A percentile compares a stretch with the other conserved stretches of the same genome.
phyloP scores from a whole-genome alignment of 345 rosid species.

The Brassica napus region Da-Ae NC_063435.1:28099001-28099500 shows the following conservation, averaged over 20 bases:
- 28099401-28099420: slow-evolving; percentile 43
- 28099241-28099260: slow-evolving; percentile 64
- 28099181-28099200: not conserved
- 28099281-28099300: slow-evolving; percentile 94
- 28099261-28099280: slow-evolving; percentile 78
- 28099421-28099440: slow-evolving; percentile 89
- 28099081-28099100: not conserved
- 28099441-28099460: slow-evolving; percentile 35
- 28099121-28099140: not conserved
- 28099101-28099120: not conserved
- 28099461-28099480: slow-evolving; percentile 83
- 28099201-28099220: not conserved
- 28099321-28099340: slow-evolving; percentile 66
- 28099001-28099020: not conserved
- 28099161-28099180: too few species aligned
- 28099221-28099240: slow-evolving; percentile 74
- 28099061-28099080: not conserved
- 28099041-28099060: slow-evolving; percentile 4
- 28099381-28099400: not conserved
- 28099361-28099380: not conserved
- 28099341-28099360: not conserved
- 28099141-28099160: not conserved
- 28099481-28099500: slow-evolving; percentile 84
- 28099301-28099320: slow-evolving; percentile 70
- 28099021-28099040: not conserved